These are phyloP conservation scores for Aurinia saxatilis DNA, from an alignment of 345 rosid genomes.

Conservation along the genomic window DNA sequence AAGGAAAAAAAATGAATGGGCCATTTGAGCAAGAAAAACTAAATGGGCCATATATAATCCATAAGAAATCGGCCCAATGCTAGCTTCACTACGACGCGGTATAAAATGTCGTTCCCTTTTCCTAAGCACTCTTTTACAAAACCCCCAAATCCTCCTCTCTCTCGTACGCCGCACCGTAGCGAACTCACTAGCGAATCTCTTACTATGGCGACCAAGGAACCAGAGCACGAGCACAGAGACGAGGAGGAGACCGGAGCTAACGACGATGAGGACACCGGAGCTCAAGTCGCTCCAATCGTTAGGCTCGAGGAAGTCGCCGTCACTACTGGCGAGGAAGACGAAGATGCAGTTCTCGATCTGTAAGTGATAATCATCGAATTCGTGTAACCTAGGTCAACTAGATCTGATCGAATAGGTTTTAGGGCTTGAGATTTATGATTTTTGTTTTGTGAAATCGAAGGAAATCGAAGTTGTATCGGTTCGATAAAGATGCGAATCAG, in stretches of 20 bases:
- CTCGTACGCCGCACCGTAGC: conserved; percentile 25
- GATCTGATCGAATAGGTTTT: conserved; percentile 21
- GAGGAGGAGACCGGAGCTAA: conserved; percentile 62
- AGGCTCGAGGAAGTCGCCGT: conserved; percentile 82
- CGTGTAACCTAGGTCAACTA: neutral
- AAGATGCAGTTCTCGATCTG: conserved; percentile 78
- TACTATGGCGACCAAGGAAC: conserved; percentile 58
- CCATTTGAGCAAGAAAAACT: no score
- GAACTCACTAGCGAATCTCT: neutral
- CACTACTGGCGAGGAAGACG: conserved; percentile 87
- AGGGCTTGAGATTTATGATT: neutral
- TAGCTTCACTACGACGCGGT: conserved; percentile 10
- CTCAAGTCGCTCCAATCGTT: conserved; percentile 85
- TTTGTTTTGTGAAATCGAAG: conserved; percentile 29
- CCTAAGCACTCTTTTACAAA: neutral
- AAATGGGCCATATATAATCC: neutral
- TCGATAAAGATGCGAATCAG: conserved; percentile 78
- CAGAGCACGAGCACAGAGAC: conserved; percentile 55
- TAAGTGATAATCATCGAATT: conserved; percentile 22
- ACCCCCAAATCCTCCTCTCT: neutral
- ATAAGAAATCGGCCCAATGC: neutral
- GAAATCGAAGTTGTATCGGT: conserved; percentile 87
- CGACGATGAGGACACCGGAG: conserved; percentile 97
- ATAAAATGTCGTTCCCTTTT: neutral
- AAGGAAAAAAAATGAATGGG: no score